Evolutionary conservation across 2,329 filamentous ascomycete species (phyloP).

Genomic region (Arthrocladium fulminans): DNA sequence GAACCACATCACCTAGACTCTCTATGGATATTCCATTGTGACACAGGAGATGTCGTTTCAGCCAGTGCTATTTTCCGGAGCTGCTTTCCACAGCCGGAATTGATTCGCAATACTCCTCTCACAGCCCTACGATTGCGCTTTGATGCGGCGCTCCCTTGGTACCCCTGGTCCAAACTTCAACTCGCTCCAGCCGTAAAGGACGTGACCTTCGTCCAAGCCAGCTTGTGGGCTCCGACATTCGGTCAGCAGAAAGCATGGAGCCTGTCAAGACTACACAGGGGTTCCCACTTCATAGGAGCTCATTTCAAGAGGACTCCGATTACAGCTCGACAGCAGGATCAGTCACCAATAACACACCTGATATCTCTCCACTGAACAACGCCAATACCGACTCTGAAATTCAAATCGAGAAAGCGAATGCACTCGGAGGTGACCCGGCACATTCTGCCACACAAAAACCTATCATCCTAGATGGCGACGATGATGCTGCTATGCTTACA

Average conservation of each 20-base stretch:
- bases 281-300: not conserved
- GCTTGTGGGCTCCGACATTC: too few relatives aligned
- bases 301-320: conserved; percentile 1
- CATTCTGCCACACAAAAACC: not conserved
- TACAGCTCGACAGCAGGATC: not conserved
- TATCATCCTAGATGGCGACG: not conserved
- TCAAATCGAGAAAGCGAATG: not conserved
- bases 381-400: not conserved
- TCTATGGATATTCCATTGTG: not conserved
- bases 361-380: too few relatives aligned
- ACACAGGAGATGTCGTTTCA: not conserved
- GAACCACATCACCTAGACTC: not conserved
- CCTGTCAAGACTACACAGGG: not conserved
- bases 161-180: too few relatives aligned
- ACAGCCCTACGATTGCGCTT: not conserved
- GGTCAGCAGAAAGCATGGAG: too few relatives aligned
- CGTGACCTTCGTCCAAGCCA: too few relatives aligned
- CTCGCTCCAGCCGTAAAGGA: too few relatives aligned
- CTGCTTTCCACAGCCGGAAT: not conserved
- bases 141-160: not conserved
- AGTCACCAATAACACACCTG: not conserved
- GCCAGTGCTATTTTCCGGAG: not conserved
- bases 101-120: not conserved
- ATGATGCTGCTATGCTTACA: conserved; percentile 7
- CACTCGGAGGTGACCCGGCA: not conserved